Conservation (phyloP, 345 rosid genomes). For the Litchi chinensis region DNA sequence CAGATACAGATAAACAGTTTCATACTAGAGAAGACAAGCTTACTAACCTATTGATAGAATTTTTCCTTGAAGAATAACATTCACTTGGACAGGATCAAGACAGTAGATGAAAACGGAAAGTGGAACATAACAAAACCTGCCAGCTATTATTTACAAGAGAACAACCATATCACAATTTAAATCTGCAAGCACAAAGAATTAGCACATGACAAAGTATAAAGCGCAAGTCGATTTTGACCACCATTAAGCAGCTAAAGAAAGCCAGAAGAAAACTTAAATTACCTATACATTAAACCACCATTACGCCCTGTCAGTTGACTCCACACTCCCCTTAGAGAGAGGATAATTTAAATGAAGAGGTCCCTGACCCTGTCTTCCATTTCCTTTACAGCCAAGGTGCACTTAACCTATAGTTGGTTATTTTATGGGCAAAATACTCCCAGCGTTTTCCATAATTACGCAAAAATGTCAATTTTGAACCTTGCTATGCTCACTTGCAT, state of each 20-base stretch:
- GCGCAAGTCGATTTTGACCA: background rate
- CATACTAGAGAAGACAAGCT: slow-evolving; percentile 11
- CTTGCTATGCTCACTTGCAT: too few relatives aligned
- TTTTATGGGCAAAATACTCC: too few relatives aligned
- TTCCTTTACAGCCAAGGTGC: too few relatives aligned
- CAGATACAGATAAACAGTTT: background rate
- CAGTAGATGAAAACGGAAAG: slow-evolving; percentile 51
- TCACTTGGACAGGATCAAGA: slow-evolving; percentile 43
- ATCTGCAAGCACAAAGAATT: background rate
- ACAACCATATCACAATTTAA: background rate
- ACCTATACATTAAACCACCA: slow-evolving; percentile 83
- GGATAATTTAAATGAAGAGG: too few relatives aligned
- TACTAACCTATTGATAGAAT: slow-evolving; percentile 76
- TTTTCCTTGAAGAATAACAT: slow-evolving; percentile 47
- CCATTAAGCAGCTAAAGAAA: background rate
- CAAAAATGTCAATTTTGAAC: too few relatives aligned
- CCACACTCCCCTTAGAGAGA: too few relatives aligned
- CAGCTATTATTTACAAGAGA: slow-evolving; percentile 19
- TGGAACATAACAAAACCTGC: slow-evolving; percentile 74
- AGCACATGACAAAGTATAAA: background rate
- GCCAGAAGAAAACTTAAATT: slow-evolving; percentile 6
- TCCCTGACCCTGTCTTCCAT: too few relatives aligned
- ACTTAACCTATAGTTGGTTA: too few relatives aligned
- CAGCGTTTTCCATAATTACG: too few relatives aligned
- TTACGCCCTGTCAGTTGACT: slow-evolving; percentile 15